Evolutionary conservation across 345 rosid species (phyloP).

Genomic region (Populus alba): DNA sequence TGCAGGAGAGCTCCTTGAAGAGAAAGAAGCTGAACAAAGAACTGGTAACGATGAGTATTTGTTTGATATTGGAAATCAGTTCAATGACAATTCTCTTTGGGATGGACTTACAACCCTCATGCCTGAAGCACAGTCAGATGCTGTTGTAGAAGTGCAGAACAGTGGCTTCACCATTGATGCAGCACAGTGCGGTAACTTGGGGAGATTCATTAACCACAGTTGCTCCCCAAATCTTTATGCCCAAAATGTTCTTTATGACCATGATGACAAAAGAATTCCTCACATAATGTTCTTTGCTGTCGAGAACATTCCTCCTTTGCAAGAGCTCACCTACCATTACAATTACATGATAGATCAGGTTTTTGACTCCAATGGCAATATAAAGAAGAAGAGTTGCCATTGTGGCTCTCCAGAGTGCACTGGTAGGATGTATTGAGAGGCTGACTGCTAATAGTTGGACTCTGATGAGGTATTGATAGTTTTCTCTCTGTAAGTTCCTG

Average conservation of each 20-base stretch:
- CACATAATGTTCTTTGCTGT: constrained; percentile 84
- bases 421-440: constrained; percentile 74
- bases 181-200: constrained; percentile 59
- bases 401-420: constrained; percentile 78
- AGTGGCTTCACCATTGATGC: constrained; percentile 82
- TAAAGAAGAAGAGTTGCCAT: constrained; percentile 62
- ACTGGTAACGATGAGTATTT: constrained; percentile 74
- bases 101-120: constrained; percentile 45
- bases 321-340: constrained; percentile 81
- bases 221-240: constrained; percentile 94
- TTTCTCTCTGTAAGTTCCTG: constrained; percentile 6
- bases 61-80: constrained; percentile 63
- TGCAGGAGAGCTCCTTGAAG: constrained; percentile 74
- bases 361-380: constrained; percentile 57
- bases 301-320: constrained; percentile 85
- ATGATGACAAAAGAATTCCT: constrained; percentile 65
- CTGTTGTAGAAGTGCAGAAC: constrained; percentile 34
- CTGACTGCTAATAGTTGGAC: not conserved
- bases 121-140: constrained; percentile 38
- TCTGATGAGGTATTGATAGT: not conserved
- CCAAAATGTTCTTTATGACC: constrained; percentile 80
- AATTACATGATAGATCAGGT: constrained; percentile 66
- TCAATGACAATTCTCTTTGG: constrained; percentile 40
- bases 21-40: constrained; percentile 65
- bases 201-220: constrained; percentile 88